A percentile compares a stretch with the other conserved stretches of the same genome.
These are phyloP conservation scores for Crithidia acanthocephali DNA, from an alignment of 208 protist genomes.

Conservation along the genomic window DNA sequence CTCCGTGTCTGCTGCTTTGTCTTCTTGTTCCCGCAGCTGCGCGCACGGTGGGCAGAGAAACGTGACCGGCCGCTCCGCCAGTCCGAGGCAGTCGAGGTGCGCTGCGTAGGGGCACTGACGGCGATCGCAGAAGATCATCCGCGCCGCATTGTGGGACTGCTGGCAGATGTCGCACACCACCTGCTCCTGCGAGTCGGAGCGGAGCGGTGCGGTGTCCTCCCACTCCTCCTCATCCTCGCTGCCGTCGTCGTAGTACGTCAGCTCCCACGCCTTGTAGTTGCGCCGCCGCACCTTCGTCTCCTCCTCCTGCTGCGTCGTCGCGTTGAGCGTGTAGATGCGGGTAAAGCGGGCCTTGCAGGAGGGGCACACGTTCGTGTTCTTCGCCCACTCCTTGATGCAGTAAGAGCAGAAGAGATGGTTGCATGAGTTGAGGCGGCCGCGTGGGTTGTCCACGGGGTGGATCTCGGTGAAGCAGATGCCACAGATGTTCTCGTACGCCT, in stretches of 20 bases:
- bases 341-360: conserved; percentile 88
- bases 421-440: conserved; percentile 83
- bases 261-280: conserved; percentile 67
- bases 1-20: background rate
- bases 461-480: conserved; percentile 85
- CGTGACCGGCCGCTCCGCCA: conserved; percentile 64
- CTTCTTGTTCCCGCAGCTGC: conserved; percentile 33
- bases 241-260: conserved; percentile 46
- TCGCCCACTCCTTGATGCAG: conserved; percentile 86
- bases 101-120: conserved; percentile 74
- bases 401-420: conserved; percentile 85
- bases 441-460: conserved; percentile 74
- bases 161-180: conserved; percentile 74
- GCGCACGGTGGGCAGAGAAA: conserved; percentile 72
- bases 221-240: conserved; percentile 29
- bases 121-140: conserved; percentile 89
- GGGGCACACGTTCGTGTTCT: conserved; percentile 87
- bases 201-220: conserved; percentile 10
- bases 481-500: conserved; percentile 61
- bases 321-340: conserved; percentile 55
- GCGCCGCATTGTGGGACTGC: conserved; percentile 53
- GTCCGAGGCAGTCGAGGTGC: conserved; percentile 75
- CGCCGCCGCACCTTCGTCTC: conserved; percentile 80
- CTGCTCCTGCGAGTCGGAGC: conserved; percentile 1
- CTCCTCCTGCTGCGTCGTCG: conserved; percentile 36